phyloP scores from a whole-genome alignment of 176 grass and related monocot species.

The Eremochloa ophiuroides region DNA sequence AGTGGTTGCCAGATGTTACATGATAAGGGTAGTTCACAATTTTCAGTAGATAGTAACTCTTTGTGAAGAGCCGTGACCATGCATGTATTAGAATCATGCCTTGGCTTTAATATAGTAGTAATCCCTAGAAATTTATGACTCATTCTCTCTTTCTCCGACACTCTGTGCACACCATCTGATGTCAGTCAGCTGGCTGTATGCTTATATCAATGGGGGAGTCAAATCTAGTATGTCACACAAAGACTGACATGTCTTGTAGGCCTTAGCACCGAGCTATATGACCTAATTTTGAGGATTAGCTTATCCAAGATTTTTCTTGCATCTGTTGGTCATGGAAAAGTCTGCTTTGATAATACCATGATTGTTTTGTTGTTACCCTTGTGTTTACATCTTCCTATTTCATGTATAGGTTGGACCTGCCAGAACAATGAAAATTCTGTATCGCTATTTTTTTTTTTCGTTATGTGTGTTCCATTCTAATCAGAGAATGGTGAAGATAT shows the following conservation, averaged over 20 bases:
- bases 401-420: background rate
- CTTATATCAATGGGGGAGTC: no score
- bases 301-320: no score
- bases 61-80: background rate
- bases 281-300: no score
- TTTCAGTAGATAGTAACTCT: background rate
- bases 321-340: no score
- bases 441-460: background rate
- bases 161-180: no score
- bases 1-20: background rate
- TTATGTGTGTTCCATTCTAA: conserved; percentile 34
- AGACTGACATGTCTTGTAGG: no score
- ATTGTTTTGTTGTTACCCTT: background rate
- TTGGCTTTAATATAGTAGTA: no score
- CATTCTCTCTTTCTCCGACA: no score
- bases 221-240: no score
- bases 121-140: no score
- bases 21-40: background rate
- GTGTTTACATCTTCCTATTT: conserved; percentile 6
- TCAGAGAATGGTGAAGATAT: conserved; percentile 96
- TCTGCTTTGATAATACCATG: background rate
- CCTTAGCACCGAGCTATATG: no score
- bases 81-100: background rate
- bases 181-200: no score
- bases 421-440: background rate